Conservation (phyloP, 306 rosid species). For the Rosa multiflora region DNA sequence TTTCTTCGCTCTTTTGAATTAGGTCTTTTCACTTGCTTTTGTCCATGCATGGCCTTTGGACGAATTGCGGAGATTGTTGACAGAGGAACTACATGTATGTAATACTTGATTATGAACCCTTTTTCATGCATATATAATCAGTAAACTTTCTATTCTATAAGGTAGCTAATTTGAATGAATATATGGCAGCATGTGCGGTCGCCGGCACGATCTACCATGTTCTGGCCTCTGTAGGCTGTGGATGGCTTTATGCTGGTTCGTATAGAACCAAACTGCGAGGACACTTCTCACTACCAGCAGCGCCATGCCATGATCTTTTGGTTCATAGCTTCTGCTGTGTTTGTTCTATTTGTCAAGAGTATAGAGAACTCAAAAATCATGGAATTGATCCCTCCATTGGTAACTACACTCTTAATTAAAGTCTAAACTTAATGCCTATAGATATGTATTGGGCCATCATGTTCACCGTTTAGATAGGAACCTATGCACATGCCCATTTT, state of each 20-base stretch:
- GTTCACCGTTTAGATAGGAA: no score
- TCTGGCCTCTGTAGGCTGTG: neutral
- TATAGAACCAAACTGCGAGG: slow-evolving; percentile 32
- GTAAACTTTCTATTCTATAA: neutral
- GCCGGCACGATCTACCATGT: slow-evolving; percentile 16
- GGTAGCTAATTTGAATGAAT: neutral
- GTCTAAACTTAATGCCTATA: neutral
- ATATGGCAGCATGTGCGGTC: slow-evolving; percentile 17
- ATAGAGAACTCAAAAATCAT: slow-evolving; percentile 28
- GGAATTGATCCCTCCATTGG: slow-evolving; percentile 35
- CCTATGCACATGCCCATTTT: no score
- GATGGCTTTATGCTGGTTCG: slow-evolving; percentile 7
- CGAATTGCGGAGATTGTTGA: slow-evolving; percentile 32
- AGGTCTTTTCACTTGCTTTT: slow-evolving; percentile 26
- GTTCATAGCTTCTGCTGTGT: slow-evolving; percentile 22
- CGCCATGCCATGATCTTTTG: slow-evolving; percentile 21
- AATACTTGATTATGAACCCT: neutral
- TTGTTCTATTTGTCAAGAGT: slow-evolving; percentile 30
- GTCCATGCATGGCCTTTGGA: slow-evolving; percentile 30
- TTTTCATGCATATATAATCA: neutral
- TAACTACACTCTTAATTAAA: neutral
- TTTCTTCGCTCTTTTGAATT: neutral
- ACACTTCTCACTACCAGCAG: slow-evolving; percentile 30
- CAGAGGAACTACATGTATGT: slow-evolving; percentile 32
- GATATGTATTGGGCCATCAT: neutral